phyloP scores from a whole-genome alignment of 169 alveolate genomes.

The Eimeria praecox region DNA sequence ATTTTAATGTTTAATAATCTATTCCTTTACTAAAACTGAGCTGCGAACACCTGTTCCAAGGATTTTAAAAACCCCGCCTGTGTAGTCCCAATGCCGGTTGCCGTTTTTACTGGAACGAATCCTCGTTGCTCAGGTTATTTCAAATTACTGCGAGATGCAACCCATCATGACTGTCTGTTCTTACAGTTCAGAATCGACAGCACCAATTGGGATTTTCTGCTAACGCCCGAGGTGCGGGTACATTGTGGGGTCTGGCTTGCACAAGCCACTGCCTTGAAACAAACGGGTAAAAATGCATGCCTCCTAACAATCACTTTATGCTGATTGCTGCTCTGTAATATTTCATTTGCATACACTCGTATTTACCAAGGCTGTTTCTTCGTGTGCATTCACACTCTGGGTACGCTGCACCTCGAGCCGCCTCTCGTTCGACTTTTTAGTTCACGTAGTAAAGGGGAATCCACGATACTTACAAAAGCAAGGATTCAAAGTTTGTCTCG shows the following conservation, averaged over 20 bases:
- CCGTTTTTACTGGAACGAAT: not conserved
- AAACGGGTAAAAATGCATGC: not conserved
- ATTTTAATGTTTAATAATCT: no score
- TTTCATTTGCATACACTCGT: not conserved
- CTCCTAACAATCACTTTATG: not conserved
- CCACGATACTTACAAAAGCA: not conserved
- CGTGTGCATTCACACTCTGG: not conserved
- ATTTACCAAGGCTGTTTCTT: not conserved
- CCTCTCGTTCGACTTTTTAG: not conserved
- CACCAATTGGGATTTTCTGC: not conserved
- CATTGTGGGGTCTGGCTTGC: not conserved
- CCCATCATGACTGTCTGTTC: not conserved
- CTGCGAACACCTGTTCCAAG: not conserved
- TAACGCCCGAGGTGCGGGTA: not conserved
- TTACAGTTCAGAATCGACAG: not conserved
- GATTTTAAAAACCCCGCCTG: not conserved
- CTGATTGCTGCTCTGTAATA: not conserved
- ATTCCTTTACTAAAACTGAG: not conserved
- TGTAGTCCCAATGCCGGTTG: not conserved
- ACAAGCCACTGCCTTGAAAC: not conserved
- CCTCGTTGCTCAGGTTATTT: not conserved
- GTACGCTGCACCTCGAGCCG: not conserved
- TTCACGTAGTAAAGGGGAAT: not conserved
- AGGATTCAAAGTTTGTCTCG: not conserved
- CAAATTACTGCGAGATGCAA: not conserved